phyloP scores from a whole-genome alignment of 768 basidiomycete species.

The Cystofilobasidium macerans region DNA sequence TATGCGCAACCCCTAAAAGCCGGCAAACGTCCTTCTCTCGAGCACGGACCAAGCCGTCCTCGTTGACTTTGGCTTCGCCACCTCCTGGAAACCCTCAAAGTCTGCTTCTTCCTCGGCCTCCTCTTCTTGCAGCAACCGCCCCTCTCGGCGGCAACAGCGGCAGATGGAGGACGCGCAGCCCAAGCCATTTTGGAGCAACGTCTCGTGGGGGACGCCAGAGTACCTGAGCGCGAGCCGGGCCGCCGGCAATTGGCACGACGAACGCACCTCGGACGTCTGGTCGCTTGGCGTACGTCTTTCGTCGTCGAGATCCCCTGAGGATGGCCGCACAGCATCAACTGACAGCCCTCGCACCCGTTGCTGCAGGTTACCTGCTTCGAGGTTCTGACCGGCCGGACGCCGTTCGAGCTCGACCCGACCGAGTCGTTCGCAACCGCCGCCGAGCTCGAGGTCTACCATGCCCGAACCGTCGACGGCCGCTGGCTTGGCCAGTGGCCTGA shows the following conservation, averaged over 20 bases:
- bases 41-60: constrained; percentile 62
- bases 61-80: constrained; percentile 94
- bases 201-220: constrained; percentile 70
- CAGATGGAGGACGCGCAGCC: not conserved
- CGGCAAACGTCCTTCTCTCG: constrained; percentile 84
- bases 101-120: too few relatives aligned
- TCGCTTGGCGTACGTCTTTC: constrained; percentile 39
- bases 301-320: not conserved
- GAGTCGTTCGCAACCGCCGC: constrained; percentile 69
- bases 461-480: constrained; percentile 60
- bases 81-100: too few relatives aligned
- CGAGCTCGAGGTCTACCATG: constrained; percentile 76
- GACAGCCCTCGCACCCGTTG: constrained; percentile 52
- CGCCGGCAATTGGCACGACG: constrained; percentile 77
- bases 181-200: constrained; percentile 32
- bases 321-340: not conserved
- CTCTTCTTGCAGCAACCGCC: not conserved
- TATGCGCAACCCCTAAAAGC: constrained; percentile 43
- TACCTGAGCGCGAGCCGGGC: constrained; percentile 90
- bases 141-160: not conserved
- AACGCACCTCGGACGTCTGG: constrained; percentile 64
- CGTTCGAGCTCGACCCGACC: constrained; percentile 57
- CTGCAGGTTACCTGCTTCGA: constrained; percentile 81
- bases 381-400: constrained; percentile 80
- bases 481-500: constrained; percentile 78